Base-by-base conservation (phyloP, 2,329 filamentous ascomycete genomes). In the Exophiala lecanii-corni region DNA sequence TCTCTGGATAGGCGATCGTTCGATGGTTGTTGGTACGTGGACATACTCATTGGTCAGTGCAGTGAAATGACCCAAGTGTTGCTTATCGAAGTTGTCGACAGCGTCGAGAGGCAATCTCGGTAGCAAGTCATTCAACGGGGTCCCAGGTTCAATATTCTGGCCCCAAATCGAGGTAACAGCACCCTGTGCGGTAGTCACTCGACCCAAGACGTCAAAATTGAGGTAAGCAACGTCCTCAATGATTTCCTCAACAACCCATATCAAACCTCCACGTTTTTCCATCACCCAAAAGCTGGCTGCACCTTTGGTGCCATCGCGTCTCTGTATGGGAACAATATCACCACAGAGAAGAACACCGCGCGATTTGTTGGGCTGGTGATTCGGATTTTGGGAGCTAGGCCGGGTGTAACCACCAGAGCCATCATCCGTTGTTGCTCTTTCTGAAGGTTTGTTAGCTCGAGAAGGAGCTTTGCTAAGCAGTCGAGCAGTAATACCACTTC, bases 231-330 rank as follows among this genome's bases (percentile, higher is more conserved):
- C 82, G 61, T 98, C 89, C 65, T 98, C 92, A 42, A 91, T 87
- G 48, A 98, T 97, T 66, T 98, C 92, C 63, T 98, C 92, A 2
- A 98, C 69, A 6, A 98, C 92, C 92, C 92, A 98, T 47, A 98
- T 97, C 47, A 98, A 68, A 7, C 91, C 89, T 39, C 88, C 82
- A 36, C 84, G 79, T 66, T 98, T 98, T 65, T 98, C 92, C 69
- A 98, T 98, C 3, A 98, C 92, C 92, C 92, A 98, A 28, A 98
- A 70, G 65, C 89, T 97, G 26, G 92, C 92, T 45, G 92, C 89
- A 2, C 92, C 92, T 3, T 84, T 91, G 9, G 84, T 79, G 3
- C 92, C 92, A 58, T 98, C 95, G 48, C 92, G 81, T 66, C 97
- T 98, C 62, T 89, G 86, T 47, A 98, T 98, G 0, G 92, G 92